phyloP scores from a whole-genome alignment of 2,329 filamentous ascomycete species.

The Scortechinia acanthostroma region DNA sequence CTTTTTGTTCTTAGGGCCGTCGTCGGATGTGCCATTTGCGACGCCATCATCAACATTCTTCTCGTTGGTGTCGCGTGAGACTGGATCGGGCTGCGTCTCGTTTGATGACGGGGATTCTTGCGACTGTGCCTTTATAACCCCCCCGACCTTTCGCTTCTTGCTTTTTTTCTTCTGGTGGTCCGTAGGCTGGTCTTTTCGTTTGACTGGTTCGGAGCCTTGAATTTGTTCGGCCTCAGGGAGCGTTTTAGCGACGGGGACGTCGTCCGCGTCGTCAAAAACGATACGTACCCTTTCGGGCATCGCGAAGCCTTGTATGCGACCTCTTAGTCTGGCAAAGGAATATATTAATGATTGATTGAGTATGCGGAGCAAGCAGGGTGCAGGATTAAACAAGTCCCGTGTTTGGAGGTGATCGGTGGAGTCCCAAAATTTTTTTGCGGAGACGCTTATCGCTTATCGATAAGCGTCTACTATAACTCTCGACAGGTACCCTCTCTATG shows the following conservation, averaged over 20 bases:
- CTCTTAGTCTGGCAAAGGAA: too few relatives aligned
- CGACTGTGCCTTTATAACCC: background rate
- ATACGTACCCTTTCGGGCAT: conserved; percentile 1
- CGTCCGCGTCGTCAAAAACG: background rate
- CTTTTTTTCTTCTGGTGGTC: background rate
- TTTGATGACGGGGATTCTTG: background rate
- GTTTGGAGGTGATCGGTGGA: too few relatives aligned
- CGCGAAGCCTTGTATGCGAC: too few relatives aligned
- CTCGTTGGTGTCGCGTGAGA: background rate
- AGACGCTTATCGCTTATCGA: too few relatives aligned
- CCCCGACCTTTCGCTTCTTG: background rate
- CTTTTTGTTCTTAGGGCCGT: background rate
- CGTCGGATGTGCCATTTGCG: background rate
- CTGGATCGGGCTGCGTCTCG: background rate
- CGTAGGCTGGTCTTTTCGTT: background rate
- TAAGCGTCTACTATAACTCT: too few relatives aligned
- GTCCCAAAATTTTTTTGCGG: too few relatives aligned
- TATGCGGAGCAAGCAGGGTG: too few relatives aligned
- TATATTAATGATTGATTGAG: too few relatives aligned
- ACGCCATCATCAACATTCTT: background rate
- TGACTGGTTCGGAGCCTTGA: background rate
- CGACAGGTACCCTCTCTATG: too few relatives aligned
- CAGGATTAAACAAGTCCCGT: too few relatives aligned
- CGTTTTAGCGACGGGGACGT: background rate
- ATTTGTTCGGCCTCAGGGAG: background rate